A percentile compares a stretch with the other conserved stretches of the same genome.
Evolutionary conservation across 108 stramenopile species (phyloP).

Genomic region (Phaeodactylum tricornutum): DNA sequence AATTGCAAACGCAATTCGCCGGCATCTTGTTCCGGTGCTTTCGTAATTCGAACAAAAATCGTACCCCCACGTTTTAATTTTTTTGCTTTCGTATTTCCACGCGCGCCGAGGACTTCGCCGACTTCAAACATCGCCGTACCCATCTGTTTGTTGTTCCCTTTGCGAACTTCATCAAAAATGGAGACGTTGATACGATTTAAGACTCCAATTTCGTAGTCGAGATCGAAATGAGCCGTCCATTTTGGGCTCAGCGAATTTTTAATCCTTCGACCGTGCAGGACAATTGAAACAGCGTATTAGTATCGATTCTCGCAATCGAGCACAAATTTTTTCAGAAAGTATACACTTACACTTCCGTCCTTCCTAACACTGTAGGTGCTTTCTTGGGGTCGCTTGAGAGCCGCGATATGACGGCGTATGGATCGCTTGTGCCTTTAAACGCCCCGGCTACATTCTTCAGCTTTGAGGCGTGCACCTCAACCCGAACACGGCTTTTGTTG

Average conservation of each 20-base stretch:
- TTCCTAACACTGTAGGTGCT: conserved; percentile 53
- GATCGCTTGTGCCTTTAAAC: conserved; percentile 52
- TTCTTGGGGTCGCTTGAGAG: not conserved
- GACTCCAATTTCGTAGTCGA: conserved; percentile 56
- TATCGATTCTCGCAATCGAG: too few species aligned
- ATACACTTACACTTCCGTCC: conserved; percentile 58
- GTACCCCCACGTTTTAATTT: conserved; percentile 37
- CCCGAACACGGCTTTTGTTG: conserved; percentile 2
- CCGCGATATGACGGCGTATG: not conserved
- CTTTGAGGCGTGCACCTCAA: conserved; percentile 28
- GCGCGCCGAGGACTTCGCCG: conserved; percentile 54
- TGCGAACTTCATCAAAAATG: conserved; percentile 40
- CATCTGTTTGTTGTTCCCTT: conserved; percentile 32
- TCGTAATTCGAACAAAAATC: conserved; percentile 33
- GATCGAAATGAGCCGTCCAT: conserved; percentile 41
- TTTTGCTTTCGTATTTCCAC: conserved; percentile 66
- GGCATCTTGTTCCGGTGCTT: conserved; percentile 1
- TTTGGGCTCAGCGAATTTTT: conserved; percentile 52
- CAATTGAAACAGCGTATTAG: not conserved
- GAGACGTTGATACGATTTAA: conserved; percentile 33
- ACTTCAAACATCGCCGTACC: conserved; percentile 61
- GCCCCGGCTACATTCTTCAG: conserved; percentile 63
- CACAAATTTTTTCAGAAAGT: too few species aligned
- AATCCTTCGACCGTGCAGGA: conserved; percentile 14
- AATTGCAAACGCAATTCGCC: conserved; percentile 15